Percentiles rank a stretch among this genome's conserved stretches.
These are phyloP conservation scores for Candida andamanensis DNA, from an alignment of 805 yeast species.

Conservation along the genomic window DNA sequence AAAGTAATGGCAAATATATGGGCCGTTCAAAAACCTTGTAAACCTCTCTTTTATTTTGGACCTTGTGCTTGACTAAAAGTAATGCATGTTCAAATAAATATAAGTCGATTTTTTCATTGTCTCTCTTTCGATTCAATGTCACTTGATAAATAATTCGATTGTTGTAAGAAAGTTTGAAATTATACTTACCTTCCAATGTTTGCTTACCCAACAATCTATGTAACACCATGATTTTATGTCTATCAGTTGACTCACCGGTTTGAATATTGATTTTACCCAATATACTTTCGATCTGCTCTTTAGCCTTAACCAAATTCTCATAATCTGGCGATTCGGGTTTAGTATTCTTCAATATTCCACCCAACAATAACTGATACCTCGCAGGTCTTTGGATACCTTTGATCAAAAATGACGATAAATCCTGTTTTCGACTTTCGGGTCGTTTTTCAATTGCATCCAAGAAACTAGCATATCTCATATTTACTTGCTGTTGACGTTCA, in stretches of 20 bases:
- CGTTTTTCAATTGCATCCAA: slow-evolving; percentile 84
- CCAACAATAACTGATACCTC: slow-evolving; percentile 79
- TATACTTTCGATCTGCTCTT: slow-evolving; percentile 68
- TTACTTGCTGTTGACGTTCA: slow-evolving; percentile 87
- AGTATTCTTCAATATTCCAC: slow-evolving; percentile 79
- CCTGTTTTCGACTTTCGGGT: slow-evolving; percentile 83
- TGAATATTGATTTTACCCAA: slow-evolving; percentile 77
- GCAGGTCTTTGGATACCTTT: slow-evolving; percentile 97
- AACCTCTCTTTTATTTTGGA: slow-evolving; percentile 85
- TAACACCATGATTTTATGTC: slow-evolving; percentile 82
- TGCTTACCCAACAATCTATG: slow-evolving; percentile 55
- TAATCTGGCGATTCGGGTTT: slow-evolving; percentile 70
- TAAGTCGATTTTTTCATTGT: slow-evolving; percentile 76
- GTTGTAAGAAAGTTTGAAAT: slow-evolving; percentile 78
- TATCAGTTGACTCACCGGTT: slow-evolving; percentile 89
- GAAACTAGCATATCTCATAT: slow-evolving; percentile 87
- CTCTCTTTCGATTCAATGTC: slow-evolving; percentile 60
- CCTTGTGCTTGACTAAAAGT: slow-evolving; percentile 77
- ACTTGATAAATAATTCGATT: slow-evolving; percentile 79
- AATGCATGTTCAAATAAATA: slow-evolving; percentile 86
- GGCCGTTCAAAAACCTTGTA: slow-evolving; percentile 89
- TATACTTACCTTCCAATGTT: slow-evolving; percentile 78
- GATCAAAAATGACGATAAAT: slow-evolving; percentile 86
- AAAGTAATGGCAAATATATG: slow-evolving; percentile 72
- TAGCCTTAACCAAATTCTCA: slow-evolving; percentile 63